Evolutionary conservation across 176 grass and related monocot species (phyloP).

Genomic region (Zea mays): DNA sequence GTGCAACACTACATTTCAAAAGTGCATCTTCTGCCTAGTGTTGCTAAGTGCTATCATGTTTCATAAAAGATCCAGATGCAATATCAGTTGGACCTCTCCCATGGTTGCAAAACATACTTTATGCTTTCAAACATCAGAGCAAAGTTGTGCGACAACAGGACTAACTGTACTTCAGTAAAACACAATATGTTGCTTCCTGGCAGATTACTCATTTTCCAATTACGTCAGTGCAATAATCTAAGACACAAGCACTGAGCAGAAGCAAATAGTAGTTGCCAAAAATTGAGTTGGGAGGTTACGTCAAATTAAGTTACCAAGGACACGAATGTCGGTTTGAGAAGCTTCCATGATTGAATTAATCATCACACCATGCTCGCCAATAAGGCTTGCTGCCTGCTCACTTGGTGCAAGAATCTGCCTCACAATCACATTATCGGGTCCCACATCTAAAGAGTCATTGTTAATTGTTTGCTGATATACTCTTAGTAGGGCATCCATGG

Average conservation of each 20-base stretch:
- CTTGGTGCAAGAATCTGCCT: conserved; percentile 41
- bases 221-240: not conserved
- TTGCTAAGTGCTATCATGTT: conserved; percentile 14
- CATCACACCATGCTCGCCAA: conserved; percentile 32
- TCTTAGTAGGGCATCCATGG: conserved; percentile 55
- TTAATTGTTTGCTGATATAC: conserved; percentile 38
- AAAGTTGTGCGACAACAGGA: conserved; percentile 17
- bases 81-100: not conserved
- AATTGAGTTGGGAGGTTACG: conserved; percentile 16
- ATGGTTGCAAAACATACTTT: not conserved
- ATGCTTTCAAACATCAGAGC: conserved; percentile 1
- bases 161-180: conserved; percentile 9
- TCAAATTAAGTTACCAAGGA: conserved; percentile 47
- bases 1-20: conserved; percentile 1
- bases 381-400: conserved; percentile 50
- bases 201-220: not conserved
- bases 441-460: conserved; percentile 34
- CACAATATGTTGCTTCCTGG: conserved; percentile 14
- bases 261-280: conserved; percentile 9
- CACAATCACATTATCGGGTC: conserved; percentile 28
- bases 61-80: conserved; percentile 22
- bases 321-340: conserved; percentile 48
- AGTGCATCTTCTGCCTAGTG: not conserved
- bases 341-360: conserved; percentile 51
- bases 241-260: not conserved